Conservation (phyloP, 2,329 filamentous ascomycete species). For the Sclerotinia sclerotiorum region DNA sequence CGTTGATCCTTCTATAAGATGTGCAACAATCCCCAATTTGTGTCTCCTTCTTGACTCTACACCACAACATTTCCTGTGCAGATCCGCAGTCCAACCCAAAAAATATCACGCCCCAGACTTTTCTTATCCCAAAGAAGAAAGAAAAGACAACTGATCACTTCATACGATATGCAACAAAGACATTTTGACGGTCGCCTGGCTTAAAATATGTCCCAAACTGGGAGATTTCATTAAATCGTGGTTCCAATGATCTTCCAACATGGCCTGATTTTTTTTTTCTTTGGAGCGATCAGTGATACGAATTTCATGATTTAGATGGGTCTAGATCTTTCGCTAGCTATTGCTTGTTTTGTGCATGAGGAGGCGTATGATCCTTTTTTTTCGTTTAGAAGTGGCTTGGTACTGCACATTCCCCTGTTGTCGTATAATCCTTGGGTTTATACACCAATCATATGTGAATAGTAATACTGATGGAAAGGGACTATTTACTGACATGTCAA, state of each 20-base stretch:
- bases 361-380: slow-evolving; percentile 4
- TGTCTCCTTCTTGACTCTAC: not conserved
- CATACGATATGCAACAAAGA: slow-evolving; percentile 4
- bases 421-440: not conserved
- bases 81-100: not conserved
- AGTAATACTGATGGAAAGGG: not conserved
- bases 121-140: not conserved
- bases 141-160: not conserved
- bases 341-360: slow-evolving; percentile 6
- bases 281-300: slow-evolving; percentile 4
- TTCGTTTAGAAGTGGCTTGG: slow-evolving; percentile 7
- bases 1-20: slow-evolving; percentile 15
- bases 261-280: slow-evolving; percentile 23
- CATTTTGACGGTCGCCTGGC: not conserved
- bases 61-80: not conserved
- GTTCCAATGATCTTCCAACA: slow-evolving; percentile 15
- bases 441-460: not conserved
- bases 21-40: slow-evolving; percentile 13
- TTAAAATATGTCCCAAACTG: not conserved
- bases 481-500: not conserved
- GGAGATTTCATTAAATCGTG: slow-evolving; percentile 12
- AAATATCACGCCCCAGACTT: not conserved
- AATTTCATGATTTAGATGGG: slow-evolving; percentile 19
- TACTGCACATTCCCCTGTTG: not conserved
- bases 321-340: slow-evolving; percentile 19